Base-by-base conservation (phyloP, 345 rosid genomes). In the Durio zibethinus region DNA sequence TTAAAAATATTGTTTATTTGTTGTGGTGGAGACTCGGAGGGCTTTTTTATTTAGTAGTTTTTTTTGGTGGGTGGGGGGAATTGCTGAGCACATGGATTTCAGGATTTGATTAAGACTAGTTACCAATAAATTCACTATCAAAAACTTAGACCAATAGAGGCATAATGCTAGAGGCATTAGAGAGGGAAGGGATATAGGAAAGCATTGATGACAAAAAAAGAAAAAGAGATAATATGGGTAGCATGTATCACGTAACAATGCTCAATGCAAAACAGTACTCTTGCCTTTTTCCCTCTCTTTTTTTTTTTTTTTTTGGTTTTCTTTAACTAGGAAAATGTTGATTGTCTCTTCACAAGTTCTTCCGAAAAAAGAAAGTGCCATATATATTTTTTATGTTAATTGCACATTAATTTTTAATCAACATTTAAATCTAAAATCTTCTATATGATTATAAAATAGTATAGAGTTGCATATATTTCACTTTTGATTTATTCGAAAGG, bases 81-180 rank as follows among this genome's bases (percentile, higher is more conserved):
- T 75, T 21, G 71, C 67, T 27, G 23, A 69, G 82, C 79, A 42
- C 80, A 59, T 80, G 81, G 77, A 33, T 76, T 86, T 86, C 76
- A 82, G 78, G 64, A 76, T 64, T 69, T 78, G 85, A 83, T 78
- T 67, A 74, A 21, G 85, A 85, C 85, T 48, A 53, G 29, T 80
- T 21, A 83, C 78, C 86, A 18, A 27, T 7, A 69, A 74, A 59
- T 76, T 76, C 77, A 74, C 68, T 45, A 53, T 38, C 54, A 61
- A 6, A 23, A 9, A 38, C 16, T 35, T 67, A 40, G 36, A 38
- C 73, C 60, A 68, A 15, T 33, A 18, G 56, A 50, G 18, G 25
- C 57, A 78, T 73, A 45, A 78, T 40, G 48, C 67, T 43, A 76
- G 40, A 42, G n/a, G n/a, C 70, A 54, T 3, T 65, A 10, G 14